Evolutionary conservation across 805 yeast genomes (phyloP).

Genomic region (Lachancea mirantina): DNA sequence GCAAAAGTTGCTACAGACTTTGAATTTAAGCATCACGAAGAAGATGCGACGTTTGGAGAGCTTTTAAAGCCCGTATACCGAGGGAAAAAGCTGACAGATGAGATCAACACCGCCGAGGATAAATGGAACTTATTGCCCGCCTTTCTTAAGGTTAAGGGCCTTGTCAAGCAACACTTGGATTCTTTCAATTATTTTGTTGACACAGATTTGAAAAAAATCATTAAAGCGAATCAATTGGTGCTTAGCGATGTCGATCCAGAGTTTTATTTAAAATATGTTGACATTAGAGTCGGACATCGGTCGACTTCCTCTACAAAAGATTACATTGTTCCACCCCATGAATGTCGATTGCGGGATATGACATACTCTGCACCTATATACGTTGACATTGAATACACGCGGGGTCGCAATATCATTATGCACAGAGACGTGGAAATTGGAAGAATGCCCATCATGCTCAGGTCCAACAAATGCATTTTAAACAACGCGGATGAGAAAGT

Average conservation of each 20-base stretch:
- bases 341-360: conserved; percentile 88
- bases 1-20: conserved; percentile 2
- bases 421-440: conserved; percentile 91
- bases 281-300: conserved; percentile 82
- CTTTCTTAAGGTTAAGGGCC: conserved; percentile 87
- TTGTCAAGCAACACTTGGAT: conserved; percentile 95
- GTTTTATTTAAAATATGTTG: conserved; percentile 85
- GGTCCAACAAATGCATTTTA: conserved; percentile 86
- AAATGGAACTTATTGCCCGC: conserved; percentile 98
- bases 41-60: conserved; percentile 65
- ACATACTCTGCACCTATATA: conserved; percentile 93
- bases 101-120: conserved; percentile 85
- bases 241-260: conserved; percentile 96
- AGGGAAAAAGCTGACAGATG: conserved; percentile 83
- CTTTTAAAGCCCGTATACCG: conserved; percentile 72
- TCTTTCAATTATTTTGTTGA: conserved; percentile 97
- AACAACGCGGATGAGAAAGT: conserved; percentile 68
- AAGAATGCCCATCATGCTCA: conserved; percentile 96
- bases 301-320: conserved; percentile 50
- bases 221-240: conserved; percentile 81
- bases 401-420: conserved; percentile 87
- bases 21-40: conserved; percentile 18
- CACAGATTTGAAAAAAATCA: conserved; percentile 84
- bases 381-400: conserved; percentile 94
- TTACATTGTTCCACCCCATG: conserved; percentile 79